Conservation (phyloP, 345 rosid genomes). For the Salix purpurea region DNA sequence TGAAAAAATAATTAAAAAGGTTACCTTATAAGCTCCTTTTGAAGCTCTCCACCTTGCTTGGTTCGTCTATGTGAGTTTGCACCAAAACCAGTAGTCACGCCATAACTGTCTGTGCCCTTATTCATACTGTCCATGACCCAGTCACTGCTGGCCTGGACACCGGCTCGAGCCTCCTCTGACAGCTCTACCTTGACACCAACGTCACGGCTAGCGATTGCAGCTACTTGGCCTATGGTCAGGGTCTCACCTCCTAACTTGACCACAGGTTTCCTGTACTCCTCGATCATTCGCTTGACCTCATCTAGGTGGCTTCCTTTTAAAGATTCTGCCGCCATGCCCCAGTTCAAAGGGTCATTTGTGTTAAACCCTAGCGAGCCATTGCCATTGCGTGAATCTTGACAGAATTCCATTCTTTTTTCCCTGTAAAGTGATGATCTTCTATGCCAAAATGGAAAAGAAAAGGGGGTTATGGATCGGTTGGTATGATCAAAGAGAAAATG, state of each 20-base stretch:
- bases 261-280: conserved; percentile 49
- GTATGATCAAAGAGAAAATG: not conserved
- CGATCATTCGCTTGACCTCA: conserved; percentile 73
- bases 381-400: not conserved
- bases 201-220: conserved; percentile 40
- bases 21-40: conserved; percentile 25
- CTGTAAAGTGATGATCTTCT: not conserved
- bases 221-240: conserved; percentile 74
- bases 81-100: conserved; percentile 30
- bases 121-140: conserved; percentile 24
- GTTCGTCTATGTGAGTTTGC: conserved; percentile 30
- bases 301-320: conserved; percentile 79
- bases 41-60: conserved; percentile 26
- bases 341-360: conserved; percentile 56
- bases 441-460: not conserved
- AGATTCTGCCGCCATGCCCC: conserved; percentile 64
- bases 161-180: conserved; percentile 14
- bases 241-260: conserved; percentile 66
- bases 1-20: not conserved
- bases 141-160: conserved; percentile 24
- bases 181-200: conserved; percentile 16
- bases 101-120: conserved; percentile 29
- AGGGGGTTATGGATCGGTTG: not conserved
- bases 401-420: conserved; percentile 1
- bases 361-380: not conserved